phyloP scores from a whole-genome alignment of 352 stramenopile species.

The Phytophthora multivora region DNA sequence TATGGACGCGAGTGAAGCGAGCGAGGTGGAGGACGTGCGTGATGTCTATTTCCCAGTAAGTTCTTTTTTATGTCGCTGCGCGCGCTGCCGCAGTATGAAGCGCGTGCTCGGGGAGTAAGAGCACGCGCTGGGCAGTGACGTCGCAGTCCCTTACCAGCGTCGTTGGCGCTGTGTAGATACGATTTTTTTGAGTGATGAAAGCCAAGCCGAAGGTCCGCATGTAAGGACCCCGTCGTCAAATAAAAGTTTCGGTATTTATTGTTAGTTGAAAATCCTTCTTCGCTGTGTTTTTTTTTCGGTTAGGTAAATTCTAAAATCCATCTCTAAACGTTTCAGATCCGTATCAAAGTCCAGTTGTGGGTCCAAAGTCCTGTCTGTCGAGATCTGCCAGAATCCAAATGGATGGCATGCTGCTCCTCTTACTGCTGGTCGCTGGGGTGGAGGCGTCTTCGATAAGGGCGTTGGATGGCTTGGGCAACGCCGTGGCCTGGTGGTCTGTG shows the following conservation, averaged over 20 bases:
- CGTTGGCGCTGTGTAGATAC: conserved; percentile 33
- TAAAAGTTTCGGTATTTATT: conserved; percentile 58
- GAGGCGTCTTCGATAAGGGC: conserved; percentile 38
- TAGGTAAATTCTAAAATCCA: no score
- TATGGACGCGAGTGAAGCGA: not conserved
- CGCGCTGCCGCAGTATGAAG: conserved; percentile 32
- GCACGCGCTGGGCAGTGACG: conserved; percentile 19
- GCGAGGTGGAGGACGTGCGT: no score
- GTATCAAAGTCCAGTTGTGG: conserved; percentile 5
- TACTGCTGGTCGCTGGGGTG: conserved; percentile 20
- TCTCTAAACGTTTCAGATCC: no score
- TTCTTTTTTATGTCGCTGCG: conserved; percentile 30
- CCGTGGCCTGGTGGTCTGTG: conserved; percentile 77
- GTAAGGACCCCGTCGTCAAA: conserved; percentile 36
- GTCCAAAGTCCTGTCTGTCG: not conserved
- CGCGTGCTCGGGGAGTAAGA: conserved; percentile 31
- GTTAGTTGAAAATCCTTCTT: no score
- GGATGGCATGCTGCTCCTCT: conserved; percentile 10
- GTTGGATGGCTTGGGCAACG: conserved; percentile 58
- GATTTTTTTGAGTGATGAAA: conserved; percentile 42
- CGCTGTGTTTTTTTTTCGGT: no score
- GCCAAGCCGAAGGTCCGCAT: conserved; percentile 29
- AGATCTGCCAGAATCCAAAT: no score
- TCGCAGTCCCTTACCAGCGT: conserved; percentile 20
- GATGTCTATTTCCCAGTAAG: conserved; percentile 28